A percentile compares a stretch with the other conserved stretches of the same genome.
phyloP scores from a whole-genome alignment of 2,329 filamentous ascomycete genomes.

The Pseudocercospora fijiensis region DNA sequence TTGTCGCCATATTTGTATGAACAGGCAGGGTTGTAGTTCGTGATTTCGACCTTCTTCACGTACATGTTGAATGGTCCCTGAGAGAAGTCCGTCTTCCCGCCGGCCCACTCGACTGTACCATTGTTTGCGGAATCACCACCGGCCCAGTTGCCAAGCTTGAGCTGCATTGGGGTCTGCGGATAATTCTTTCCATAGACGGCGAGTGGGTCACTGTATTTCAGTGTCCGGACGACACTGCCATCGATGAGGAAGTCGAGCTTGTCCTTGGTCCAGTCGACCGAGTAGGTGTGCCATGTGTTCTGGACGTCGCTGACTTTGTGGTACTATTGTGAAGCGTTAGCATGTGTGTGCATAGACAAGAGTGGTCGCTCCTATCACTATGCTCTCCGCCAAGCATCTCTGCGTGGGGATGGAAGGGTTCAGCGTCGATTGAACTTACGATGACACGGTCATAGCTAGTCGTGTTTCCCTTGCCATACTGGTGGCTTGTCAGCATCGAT shows the following conservation, averaged over 20 bases:
- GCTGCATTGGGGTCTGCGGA: conserved; percentile 74
- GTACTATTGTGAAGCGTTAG: conserved; percentile 44
- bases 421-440: conserved; percentile 46
- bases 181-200: conserved; percentile 64
- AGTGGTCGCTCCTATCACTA: no score
- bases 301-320: conserved; percentile 57
- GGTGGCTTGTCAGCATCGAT: neutral
- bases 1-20: conserved; percentile 53
- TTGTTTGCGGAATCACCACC: conserved; percentile 48
- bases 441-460: conserved; percentile 67
- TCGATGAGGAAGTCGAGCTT: conserved; percentile 70
- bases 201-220: conserved; percentile 63
- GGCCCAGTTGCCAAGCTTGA: conserved; percentile 55
- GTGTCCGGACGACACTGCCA: conserved; percentile 63
- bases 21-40: conserved; percentile 53
- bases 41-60: conserved; percentile 52
- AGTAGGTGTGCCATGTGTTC: conserved; percentile 66
- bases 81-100: conserved; percentile 54
- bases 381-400: conserved; percentile 23
- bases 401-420: no score
- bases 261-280: conserved; percentile 69
- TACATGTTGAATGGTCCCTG: conserved; percentile 54
- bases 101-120: conserved; percentile 67
- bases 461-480: conserved; percentile 63
- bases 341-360: no score